A percentile compares a stretch with the other conserved stretches of the same genome.
These are phyloP conservation scores for Coemansia sp. DNA, from an alignment of 192 early-diverging fungal species.

Conservation along the genomic window DNA sequence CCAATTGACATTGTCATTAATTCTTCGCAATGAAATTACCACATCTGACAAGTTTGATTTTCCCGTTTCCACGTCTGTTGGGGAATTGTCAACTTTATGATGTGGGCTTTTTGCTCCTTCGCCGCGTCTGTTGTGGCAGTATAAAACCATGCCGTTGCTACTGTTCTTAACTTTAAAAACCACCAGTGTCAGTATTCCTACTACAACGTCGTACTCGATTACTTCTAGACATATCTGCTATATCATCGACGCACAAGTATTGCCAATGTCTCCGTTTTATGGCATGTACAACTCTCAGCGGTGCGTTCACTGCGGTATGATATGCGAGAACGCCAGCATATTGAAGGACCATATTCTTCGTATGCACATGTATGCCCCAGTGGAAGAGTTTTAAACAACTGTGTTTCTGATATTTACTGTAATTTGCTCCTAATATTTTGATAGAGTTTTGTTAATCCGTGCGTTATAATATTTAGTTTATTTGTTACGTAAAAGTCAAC, in stretches of 20 bases:
- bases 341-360: conserved; percentile 6
- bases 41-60: too few species aligned
- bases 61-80: too few species aligned
- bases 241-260: neutral
- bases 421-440: neutral
- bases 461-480: neutral
- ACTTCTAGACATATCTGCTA: too few species aligned
- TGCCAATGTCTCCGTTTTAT: neutral
- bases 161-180: too few species aligned
- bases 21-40: too few species aligned
- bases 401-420: neutral
- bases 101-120: too few species aligned
- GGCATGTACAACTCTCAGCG: neutral
- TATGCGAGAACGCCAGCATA: neutral
- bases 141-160: too few species aligned
- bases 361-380: conserved; percentile 10
- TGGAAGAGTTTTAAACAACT: neutral
- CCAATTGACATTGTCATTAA: too few species aligned
- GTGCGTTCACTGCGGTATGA: conserved; percentile 4
- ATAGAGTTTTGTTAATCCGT: neutral
- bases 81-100: too few species aligned
- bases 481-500: neutral
- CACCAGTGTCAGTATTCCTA: too few species aligned
- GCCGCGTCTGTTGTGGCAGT: too few species aligned
- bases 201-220: too few species aligned